Evolutionary conservation across 1,284 basidiomycete genomes (phyloP), one percentile per base, ranked within the genome.

Genomic region (Pulchroboletus neoregius): DNA sequence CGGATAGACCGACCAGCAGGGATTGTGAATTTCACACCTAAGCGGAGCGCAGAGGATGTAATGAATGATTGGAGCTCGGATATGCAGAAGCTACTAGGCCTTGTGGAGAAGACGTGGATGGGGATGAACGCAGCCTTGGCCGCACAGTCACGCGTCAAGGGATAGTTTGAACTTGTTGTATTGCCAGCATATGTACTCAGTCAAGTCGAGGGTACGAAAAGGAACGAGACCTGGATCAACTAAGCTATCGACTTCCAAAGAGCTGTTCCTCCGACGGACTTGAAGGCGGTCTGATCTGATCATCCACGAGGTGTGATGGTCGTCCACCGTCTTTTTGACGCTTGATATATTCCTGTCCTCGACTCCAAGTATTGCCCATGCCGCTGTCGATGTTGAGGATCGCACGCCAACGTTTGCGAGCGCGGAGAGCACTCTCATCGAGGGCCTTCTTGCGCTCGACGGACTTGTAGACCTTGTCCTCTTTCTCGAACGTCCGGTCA

Each of bases 21-120:
- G 0, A 78, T 98, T 47, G 83, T 99, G 48, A 87, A 77, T 60
- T 99, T 99, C 75, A 81, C 81, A 56, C 80, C 75, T 58, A 84
- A 82, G 68, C 76, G 75, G 63, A 85, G 78, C 52, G 80, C 88
- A 2, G 93, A 95, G 63, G 91, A 94, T 61, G 84, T 91, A 6
- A 85, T 99, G 79, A 99, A 99, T 62, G 87, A 87, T 51, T 99
- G 96, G 96, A 94, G 89, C 67, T 87, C 82, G 18, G 94, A 99
- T 63, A 91, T 99, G 79, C 86, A 88, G 63, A 93, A 89, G 68
- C 71, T 99, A 61, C 71, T 91, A 32, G 78, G 84, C 15, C 67
- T 89, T 11, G 85, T 87, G 5, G 88, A 91, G 69, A 91, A 91
- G 75, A 86, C 87, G 6, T 91, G 87, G 87, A 91, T 91, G 88